Percentiles rank a stretch among this genome's conserved stretches.
These are phyloP conservation scores for Pestalotiopsis sp. DNA, from an alignment of 2,329 filamentous ascomycete genomes.

Conservation along the genomic window DNA sequence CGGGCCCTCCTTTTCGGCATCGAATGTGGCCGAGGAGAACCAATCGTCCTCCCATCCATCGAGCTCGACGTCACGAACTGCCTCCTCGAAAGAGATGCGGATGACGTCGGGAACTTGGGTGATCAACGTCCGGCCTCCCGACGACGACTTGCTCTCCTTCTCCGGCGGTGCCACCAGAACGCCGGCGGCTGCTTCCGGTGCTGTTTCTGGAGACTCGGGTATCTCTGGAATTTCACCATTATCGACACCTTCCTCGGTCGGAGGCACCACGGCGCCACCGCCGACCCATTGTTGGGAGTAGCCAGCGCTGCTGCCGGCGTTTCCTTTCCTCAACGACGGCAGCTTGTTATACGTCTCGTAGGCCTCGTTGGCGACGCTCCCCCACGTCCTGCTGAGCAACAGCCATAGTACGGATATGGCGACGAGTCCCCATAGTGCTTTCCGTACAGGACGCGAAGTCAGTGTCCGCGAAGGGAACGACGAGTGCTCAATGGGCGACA, in stretches of 20 bases:
- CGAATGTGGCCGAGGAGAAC: conserved; percentile 37
- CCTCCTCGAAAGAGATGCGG: conserved; percentile 41
- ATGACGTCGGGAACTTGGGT: conserved; percentile 39
- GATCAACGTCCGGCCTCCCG: conserved; percentile 14
- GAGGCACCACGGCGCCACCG: conserved; percentile 21
- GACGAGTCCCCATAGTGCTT: conserved; percentile 21
- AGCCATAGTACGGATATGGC: conserved; percentile 21
- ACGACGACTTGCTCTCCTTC: conserved; percentile 1
- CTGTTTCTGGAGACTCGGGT: neutral
- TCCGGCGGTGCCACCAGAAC: conserved; percentile 8
- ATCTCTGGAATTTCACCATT: conserved; percentile 3
- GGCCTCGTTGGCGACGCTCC: conserved; percentile 13
- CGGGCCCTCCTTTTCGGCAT: conserved; percentile 30
- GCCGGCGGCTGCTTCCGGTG: neutral
- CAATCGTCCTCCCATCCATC: conserved; percentile 45
- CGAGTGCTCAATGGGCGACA: conserved; percentile 23
- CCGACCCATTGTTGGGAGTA: conserved; percentile 25
- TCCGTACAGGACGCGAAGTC: conserved; percentile 24
- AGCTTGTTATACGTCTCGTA: conserved; percentile 21
- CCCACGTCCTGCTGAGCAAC: conserved; percentile 19
- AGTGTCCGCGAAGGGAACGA: conserved; percentile 16
- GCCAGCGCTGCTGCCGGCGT: conserved; percentile 14
- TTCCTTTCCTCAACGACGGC: conserved; percentile 20
- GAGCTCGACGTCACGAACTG: conserved; percentile 37
- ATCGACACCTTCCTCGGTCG: conserved; percentile 13